Conservation (phyloP, 2,329 filamentous ascomycete species). For the Clonostachys rhizophaga region DNA sequence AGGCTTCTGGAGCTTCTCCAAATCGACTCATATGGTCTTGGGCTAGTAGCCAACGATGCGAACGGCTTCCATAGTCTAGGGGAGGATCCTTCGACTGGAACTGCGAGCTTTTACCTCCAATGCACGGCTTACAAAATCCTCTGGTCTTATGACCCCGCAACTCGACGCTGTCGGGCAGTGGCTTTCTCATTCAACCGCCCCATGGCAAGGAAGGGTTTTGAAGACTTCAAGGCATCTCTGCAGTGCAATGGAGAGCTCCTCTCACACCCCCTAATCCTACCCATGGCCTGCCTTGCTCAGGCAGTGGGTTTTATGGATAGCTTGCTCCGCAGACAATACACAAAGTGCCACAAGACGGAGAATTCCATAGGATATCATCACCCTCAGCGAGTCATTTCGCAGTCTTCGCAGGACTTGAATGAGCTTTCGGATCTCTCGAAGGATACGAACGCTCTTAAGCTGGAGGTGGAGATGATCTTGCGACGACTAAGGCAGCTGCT, state of each 20-base stretch:
- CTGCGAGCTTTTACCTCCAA: neutral
- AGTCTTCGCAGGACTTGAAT: neutral
- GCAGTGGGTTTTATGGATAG: neutral
- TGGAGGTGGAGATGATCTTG: neutral
- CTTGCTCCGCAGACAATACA: neutral
- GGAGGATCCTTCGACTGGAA: neutral
- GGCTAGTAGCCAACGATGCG: neutral
- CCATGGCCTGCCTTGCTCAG: neutral
- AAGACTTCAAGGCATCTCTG: neutral
- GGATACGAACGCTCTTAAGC: neutral
- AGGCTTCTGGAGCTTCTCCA: neutral
- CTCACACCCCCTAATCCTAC: neutral
- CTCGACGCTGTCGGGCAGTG: neutral
- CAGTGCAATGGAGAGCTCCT: neutral
- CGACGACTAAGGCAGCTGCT: neutral
- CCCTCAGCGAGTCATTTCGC: neutral
- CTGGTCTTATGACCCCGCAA: neutral
- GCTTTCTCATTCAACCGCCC: neutral
- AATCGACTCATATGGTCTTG: neutral
- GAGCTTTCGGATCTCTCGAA: neutral
- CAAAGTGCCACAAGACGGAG: neutral
- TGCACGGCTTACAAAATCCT: neutral
- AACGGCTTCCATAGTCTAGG: neutral
- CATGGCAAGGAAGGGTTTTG: neutral
- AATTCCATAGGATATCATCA: no score